Percentiles rank a stretch among this genome's conserved stretches.
These are phyloP conservation scores for Plasmopara viticola DNA, from an alignment of 352 stramenopile species.

Conservation along the genomic window DNA sequence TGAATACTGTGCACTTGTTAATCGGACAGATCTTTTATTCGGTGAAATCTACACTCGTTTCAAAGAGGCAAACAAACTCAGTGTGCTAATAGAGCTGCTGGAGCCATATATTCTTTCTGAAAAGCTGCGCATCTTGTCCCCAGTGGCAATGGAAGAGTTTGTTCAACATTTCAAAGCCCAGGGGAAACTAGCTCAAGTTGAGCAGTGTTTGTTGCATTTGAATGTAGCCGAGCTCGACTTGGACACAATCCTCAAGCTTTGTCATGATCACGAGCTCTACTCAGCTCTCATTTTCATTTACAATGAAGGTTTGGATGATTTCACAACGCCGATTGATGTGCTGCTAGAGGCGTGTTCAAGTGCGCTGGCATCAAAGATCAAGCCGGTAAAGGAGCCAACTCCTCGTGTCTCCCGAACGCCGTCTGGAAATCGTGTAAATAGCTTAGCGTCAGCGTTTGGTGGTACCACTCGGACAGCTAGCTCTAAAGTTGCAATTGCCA, in stretches of 20 bases:
- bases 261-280: slow-evolving; percentile 88
- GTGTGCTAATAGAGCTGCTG: slow-evolving; percentile 90
- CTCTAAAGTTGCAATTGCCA: slow-evolving; percentile 30
- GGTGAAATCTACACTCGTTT: slow-evolving; percentile 85
- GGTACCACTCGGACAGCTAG: slow-evolving; percentile 32
- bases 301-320: slow-evolving; percentile 90
- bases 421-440: slow-evolving; percentile 47
- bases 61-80: slow-evolving; percentile 71
- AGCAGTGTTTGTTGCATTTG: slow-evolving; percentile 92
- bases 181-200: slow-evolving; percentile 83
- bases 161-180: slow-evolving; percentile 88
- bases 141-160: slow-evolving; percentile 90
- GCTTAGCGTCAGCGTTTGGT: slow-evolving; percentile 60
- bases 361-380: slow-evolving; percentile 33
- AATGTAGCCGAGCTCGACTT: slow-evolving; percentile 92
- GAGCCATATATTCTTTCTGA: slow-evolving; percentile 94
- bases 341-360: slow-evolving; percentile 75
- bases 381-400: slow-evolving; percentile 7
- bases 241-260: slow-evolving; percentile 91
- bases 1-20: slow-evolving; percentile 91
- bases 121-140: slow-evolving; percentile 87
- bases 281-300: slow-evolving; percentile 94
- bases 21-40: slow-evolving; percentile 79
- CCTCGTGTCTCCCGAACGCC: slow-evolving; percentile 20
- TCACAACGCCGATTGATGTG: slow-evolving; percentile 87